phyloP scores from a whole-genome alignment of 306 rosid species.

The Rosa rugosa region DNA sequence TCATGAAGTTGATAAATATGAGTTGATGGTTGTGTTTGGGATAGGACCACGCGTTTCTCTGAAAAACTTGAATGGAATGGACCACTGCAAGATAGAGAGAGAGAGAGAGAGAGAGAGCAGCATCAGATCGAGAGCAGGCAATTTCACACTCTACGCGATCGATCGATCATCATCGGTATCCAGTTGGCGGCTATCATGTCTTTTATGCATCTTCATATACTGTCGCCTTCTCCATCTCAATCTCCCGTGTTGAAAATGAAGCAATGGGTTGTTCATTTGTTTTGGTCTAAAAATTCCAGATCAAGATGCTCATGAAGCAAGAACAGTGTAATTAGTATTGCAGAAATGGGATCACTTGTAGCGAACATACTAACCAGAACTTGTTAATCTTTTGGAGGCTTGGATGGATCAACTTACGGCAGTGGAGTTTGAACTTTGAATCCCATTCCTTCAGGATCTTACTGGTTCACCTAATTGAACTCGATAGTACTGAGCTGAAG shows the following conservation, averaged over 20 bases:
- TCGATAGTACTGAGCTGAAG: neutral
- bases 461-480: neutral
- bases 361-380: neutral
- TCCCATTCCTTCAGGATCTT: neutral
- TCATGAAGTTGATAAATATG: neutral
- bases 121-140: neutral
- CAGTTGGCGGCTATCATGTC: conserved; percentile 6
- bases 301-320: neutral
- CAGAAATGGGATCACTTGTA: neutral
- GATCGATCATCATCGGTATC: neutral
- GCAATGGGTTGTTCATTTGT: neutral
- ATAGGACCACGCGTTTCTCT: conserved; percentile 8
- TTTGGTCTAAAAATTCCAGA: neutral
- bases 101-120: neutral
- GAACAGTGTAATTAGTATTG: neutral
- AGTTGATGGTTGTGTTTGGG: neutral
- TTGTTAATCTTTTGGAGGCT: neutral
- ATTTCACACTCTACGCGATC: neutral
- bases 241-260: neutral
- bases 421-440: neutral
- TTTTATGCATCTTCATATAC: neutral
- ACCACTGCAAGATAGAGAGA: neutral
- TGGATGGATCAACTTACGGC: neutral
- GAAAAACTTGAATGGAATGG: conserved; percentile 6
- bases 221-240: neutral